A percentile compares a stretch with the other conserved stretches of the same genome.
Evolutionary conservation across 179 eudicot species (phyloP).

Genomic region (Monotropa hypopitys): DNA sequence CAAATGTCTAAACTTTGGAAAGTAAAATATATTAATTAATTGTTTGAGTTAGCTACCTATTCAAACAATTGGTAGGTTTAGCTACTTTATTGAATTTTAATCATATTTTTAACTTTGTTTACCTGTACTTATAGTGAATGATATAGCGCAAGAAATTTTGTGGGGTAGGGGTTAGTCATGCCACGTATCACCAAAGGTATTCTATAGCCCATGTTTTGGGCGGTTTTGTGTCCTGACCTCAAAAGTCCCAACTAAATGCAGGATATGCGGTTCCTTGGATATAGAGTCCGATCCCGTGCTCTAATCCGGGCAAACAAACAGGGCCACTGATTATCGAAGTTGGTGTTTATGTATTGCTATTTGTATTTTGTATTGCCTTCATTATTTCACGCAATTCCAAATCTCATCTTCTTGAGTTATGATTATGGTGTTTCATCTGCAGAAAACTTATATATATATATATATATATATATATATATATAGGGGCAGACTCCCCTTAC

Average conservation of each 20-base stretch:
- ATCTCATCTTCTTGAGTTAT: not conserved
- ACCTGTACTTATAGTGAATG: not conserved
- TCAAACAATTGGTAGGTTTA: not conserved
- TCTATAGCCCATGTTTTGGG: not conserved
- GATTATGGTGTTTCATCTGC: not conserved
- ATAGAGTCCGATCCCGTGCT: not conserved
- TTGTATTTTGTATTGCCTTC: not conserved
- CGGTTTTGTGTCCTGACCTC: not conserved
- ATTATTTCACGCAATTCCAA: not conserved
- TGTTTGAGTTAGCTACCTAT: not conserved
- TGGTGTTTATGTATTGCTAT: not conserved
- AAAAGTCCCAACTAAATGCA: not conserved
- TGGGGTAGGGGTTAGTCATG: not conserved
- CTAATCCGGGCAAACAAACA: not conserved
- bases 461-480: too few relatives aligned
- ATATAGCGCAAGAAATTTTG: not conserved
- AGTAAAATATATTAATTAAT: not conserved
- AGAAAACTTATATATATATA: too few relatives aligned
- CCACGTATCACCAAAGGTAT: not conserved
- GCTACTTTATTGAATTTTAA: not conserved
- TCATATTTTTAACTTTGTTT: not conserved
- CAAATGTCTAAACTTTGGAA: too few relatives aligned
- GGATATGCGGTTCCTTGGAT: not conserved
- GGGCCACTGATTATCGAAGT: not conserved
- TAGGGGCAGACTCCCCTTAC: too few relatives aligned